These are phyloP conservation scores for Leptosphaerulina australis DNA, from an alignment of 2,329 filamentous ascomycete species.

Conservation along the genomic window DNA sequence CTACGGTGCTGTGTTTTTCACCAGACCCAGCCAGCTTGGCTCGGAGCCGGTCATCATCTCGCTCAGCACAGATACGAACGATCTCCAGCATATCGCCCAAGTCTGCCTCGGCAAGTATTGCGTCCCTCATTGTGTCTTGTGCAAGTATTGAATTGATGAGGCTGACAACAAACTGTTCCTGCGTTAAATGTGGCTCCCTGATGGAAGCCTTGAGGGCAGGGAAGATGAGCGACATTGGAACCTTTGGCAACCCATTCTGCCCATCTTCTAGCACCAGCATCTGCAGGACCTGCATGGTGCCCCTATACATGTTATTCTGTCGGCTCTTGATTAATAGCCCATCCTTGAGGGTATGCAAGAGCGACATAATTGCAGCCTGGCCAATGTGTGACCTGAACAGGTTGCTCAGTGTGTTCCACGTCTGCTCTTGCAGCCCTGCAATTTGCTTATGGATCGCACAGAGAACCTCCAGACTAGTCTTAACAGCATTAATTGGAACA, in stretches of 20 bases:
- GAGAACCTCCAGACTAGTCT: conserved; percentile 71
- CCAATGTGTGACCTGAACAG: conserved; percentile 76
- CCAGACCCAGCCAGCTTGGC: conserved; percentile 18
- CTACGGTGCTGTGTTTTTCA: conserved; percentile 52
- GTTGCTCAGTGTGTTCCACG: conserved; percentile 74
- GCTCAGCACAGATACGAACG: conserved; percentile 59
- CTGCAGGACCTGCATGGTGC: conserved; percentile 40
- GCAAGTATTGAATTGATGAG: conserved; percentile 50
- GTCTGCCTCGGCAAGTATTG: conserved; percentile 69
- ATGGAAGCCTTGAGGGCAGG: conserved; percentile 44
- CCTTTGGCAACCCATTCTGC: conserved; percentile 40
- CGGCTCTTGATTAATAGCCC: conserved; percentile 32
- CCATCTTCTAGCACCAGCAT: conserved; percentile 43
- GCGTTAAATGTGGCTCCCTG: conserved; percentile 31
- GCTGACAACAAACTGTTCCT: conserved; percentile 59
- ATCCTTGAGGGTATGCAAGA: conserved; percentile 62
- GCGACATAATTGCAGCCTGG: conserved; percentile 68
- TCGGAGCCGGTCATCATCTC: conserved; percentile 35
- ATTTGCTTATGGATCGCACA: conserved; percentile 75
- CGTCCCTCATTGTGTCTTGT: conserved; percentile 59
- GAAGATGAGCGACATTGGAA: conserved; percentile 44
- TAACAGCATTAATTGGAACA: conserved; percentile 67
- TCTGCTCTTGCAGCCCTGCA: conserved; percentile 62
- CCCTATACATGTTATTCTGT: conserved; percentile 37
- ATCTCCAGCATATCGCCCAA: conserved; percentile 68